Conservation (phyloP, 345 rosid species). For the Pelargonium nanum region DNA sequence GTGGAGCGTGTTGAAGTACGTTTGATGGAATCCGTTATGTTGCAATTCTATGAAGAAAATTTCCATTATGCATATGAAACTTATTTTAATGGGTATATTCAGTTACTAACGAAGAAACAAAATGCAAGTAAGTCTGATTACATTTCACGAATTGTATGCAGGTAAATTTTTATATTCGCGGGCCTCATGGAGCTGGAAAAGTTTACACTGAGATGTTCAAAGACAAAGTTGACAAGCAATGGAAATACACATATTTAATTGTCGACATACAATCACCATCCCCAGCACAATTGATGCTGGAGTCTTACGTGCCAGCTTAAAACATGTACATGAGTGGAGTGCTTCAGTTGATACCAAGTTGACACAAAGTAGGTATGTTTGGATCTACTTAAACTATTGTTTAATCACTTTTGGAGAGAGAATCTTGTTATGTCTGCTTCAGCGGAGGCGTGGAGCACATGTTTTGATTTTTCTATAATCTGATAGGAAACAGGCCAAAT, state of each 20-base stretch:
- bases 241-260: constrained; percentile 78
- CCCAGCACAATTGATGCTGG: constrained; percentile 58
- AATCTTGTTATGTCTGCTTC: not conserved
- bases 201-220: constrained; percentile 84
- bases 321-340: constrained; percentile 8
- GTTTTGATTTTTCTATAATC: no score
- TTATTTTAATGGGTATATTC: not conserved
- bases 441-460: no score
- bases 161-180: constrained; percentile 77
- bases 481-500: no score
- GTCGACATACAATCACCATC: constrained; percentile 72
- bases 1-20: constrained; percentile 80
- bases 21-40: not conserved
- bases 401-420: no score
- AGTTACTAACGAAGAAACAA: no score
- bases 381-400: no score
- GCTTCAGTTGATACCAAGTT: not conserved
- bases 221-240: constrained; percentile 69
- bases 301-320: constrained; percentile 75
- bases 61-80: no score
- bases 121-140: no score
- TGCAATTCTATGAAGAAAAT: no score
- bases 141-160: constrained; percentile 11
- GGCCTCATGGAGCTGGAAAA: constrained; percentile 93
- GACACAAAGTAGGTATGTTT: not conserved